phyloP scores from a whole-genome alignment of 2,329 filamentous ascomycete species.

The Fusarium tuaranense region DNA sequence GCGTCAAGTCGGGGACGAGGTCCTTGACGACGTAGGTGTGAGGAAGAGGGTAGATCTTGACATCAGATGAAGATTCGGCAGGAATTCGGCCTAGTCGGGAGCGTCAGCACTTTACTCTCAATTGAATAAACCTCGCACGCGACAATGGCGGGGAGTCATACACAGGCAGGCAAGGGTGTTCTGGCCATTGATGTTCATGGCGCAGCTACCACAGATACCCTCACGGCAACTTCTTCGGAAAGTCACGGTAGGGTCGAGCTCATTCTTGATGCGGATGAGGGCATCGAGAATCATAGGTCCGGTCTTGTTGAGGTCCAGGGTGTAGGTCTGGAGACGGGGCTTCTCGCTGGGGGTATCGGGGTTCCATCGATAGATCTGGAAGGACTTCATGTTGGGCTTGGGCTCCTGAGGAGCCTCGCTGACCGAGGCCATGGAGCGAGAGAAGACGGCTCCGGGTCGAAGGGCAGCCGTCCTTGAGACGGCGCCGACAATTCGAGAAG shows the following conservation, averaged over 20 bases:
- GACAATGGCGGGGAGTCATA: slow-evolving; percentile 57
- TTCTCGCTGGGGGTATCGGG: slow-evolving; percentile 92
- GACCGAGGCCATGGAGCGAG: slow-evolving; percentile 67
- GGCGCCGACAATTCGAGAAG: slow-evolving; percentile 64
- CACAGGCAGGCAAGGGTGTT: slow-evolving; percentile 98
- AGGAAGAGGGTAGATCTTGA: slow-evolving; percentile 96
- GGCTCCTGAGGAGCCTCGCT: slow-evolving; percentile 70
- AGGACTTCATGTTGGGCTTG: slow-evolving; percentile 85
- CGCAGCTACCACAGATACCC: slow-evolving; percentile 98
- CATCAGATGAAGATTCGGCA: slow-evolving; percentile 80
- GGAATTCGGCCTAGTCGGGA: slow-evolving; percentile 84
- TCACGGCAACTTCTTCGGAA: slow-evolving; percentile 97
- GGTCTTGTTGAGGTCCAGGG: slow-evolving; percentile 97
- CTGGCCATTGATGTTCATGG: slow-evolving; percentile 99
- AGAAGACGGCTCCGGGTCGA: slow-evolving; percentile 56
- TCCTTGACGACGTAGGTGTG: slow-evolving; percentile 99
- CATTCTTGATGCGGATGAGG: slow-evolving; percentile 98
- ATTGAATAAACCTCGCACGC: slow-evolving; percentile 41
- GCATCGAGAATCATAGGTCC: slow-evolving; percentile 99
- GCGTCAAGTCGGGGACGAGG: slow-evolving; percentile 95
- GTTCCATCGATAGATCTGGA: slow-evolving; percentile 99
- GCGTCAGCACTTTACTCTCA: slow-evolving; percentile 27
- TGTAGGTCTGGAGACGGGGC: slow-evolving; percentile 95
- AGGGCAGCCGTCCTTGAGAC: slow-evolving; percentile 55
- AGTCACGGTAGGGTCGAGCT: slow-evolving; percentile 94